phyloP scores from a whole-genome alignment of 116 monocot species.

The Cymodocea nodosa region DNA sequence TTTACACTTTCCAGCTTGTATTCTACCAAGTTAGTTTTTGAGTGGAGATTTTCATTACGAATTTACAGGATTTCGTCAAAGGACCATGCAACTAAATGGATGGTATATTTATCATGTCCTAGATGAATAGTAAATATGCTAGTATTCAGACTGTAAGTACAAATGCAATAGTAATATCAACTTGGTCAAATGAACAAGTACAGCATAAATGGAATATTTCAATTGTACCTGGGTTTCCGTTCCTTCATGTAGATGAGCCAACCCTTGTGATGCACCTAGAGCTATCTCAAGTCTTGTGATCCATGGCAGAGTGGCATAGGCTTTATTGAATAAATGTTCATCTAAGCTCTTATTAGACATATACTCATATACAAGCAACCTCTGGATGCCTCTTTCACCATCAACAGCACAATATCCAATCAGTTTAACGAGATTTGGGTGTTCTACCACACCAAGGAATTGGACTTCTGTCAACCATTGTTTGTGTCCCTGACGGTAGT shows the following conservation, averaged over 20 bases:
- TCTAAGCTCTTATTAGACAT: constrained; percentile 73
- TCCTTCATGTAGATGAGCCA: constrained; percentile 74
- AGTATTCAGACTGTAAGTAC: too few relatives aligned
- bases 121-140: too few relatives aligned
- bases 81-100: too few relatives aligned
- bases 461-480: constrained; percentile 82
- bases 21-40: too few relatives aligned
- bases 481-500: constrained; percentile 52
- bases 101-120: too few relatives aligned
- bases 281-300: constrained; percentile 48
- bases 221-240: constrained; percentile 54
- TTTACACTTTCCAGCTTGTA: too few relatives aligned
- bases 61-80: too few relatives aligned
- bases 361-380: constrained; percentile 68
- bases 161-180: too few relatives aligned
- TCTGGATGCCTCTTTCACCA: constrained; percentile 45
- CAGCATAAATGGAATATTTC: background rate
- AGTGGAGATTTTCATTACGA: too few relatives aligned
- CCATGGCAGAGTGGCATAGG: constrained; percentile 54
- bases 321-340: constrained; percentile 54
- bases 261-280: constrained; percentile 65
- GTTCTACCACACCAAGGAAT: constrained; percentile 63
- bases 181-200: too few relatives aligned
- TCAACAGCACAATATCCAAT: constrained; percentile 80
- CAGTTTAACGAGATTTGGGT: constrained; percentile 80